These are phyloP conservation scores for Catharanthus roseus DNA, from an alignment of 257 asterid genomes.

Conservation along the genomic window DNA sequence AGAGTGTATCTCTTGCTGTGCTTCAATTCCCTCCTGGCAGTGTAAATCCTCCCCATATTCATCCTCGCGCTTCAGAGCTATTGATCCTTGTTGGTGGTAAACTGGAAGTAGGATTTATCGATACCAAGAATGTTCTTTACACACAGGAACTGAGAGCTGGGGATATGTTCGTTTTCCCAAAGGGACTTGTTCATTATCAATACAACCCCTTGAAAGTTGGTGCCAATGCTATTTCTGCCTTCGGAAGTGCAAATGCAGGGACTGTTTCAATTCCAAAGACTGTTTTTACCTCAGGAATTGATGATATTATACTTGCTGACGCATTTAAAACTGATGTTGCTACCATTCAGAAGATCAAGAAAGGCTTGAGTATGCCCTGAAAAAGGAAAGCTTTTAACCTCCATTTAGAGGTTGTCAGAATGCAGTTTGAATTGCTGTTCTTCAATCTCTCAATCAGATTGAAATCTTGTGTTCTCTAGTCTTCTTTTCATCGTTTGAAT, in stretches of 20 bases:
- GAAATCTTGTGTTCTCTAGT: neutral
- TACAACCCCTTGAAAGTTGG: constrained; percentile 24
- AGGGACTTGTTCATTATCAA: constrained; percentile 42
- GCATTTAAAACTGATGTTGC: constrained; percentile 30
- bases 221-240: constrained; percentile 2
- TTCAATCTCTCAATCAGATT: neutral
- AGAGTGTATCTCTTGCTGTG: constrained; percentile 26
- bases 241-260: constrained; percentile 27
- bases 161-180: constrained; percentile 39
- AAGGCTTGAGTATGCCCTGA: neutral
- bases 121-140: constrained; percentile 22
- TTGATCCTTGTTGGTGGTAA: constrained; percentile 25
- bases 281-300: constrained; percentile 19
- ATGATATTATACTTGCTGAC: constrained; percentile 18
- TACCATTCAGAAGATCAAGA: constrained; percentile 5
- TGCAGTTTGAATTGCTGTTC: too few relatives aligned
- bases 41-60: constrained; percentile 41
- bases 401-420: neutral
- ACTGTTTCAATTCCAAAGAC: constrained; percentile 24
- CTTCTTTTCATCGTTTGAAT: neutral
- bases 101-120: constrained; percentile 32
- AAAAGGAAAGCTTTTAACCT: too few relatives aligned
- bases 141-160: constrained; percentile 31
- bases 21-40: constrained; percentile 19
- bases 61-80: constrained; percentile 39